Evolutionary conservation across 1,139 yeast species (phyloP), one percentile per base, ranked within the genome.

Genomic region (Martiniozyma asiatica): DNA sequence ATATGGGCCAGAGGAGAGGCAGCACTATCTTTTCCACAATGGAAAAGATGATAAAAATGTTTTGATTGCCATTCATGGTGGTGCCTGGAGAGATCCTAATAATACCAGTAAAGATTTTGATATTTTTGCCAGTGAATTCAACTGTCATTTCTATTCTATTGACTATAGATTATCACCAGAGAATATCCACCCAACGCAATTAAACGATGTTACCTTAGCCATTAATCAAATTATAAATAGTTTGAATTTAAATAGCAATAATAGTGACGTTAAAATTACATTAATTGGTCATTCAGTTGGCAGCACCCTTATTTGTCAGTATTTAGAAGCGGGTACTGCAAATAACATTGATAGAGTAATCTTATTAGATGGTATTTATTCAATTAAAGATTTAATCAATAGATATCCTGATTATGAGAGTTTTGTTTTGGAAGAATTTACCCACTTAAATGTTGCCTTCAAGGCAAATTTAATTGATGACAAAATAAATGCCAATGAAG

Each of bases 261-360:
- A 4, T 10, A 18, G n/a, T 7, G 14, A 21, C 4, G 9, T 19
- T 1, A 40, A 55, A 13, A 38, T 61, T 12, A 57, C 58, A 35
- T 37, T 73, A 6, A 61, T 71, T 5, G 94, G 94, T 0, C 94
- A 84, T 52, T 79, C 93, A 1, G 93, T 77, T 2, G 94, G 95
- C 1, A 84, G 89, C 1, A 73, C 81, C 3, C 48, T 84, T 27
- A 61, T 69, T 2, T 56, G 78, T 20, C 92, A 81, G 47, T 44
- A 73, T 6, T 40, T 73, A 14, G 57, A 59, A 34, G 49, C 41
- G 32, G 33, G 14, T 11, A 20, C 13, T 4, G 25, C 7, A 13
- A 10, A 20, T 10, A 18, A n/a, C n/a, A 33, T 57, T 18, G 27
- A 35, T 1, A 37, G 39, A 21, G 41, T 56, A 1, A 41, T 63